phyloP scores from a whole-genome alignment of 805 yeast genomes.

The Candida qinlingensis region DNA sequence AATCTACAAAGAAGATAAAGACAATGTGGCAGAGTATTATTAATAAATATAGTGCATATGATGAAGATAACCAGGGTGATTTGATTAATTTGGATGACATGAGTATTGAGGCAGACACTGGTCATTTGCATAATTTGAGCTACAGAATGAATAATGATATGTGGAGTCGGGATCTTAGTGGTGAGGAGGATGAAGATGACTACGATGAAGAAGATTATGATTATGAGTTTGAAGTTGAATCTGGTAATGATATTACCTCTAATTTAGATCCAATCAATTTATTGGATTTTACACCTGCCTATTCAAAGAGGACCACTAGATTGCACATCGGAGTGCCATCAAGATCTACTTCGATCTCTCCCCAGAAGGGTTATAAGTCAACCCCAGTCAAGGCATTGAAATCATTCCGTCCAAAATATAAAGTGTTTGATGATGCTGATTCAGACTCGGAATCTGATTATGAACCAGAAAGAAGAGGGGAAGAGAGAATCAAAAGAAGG shows the following conservation, averaged over 20 bases:
- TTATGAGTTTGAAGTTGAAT: no score
- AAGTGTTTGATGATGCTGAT: neutral
- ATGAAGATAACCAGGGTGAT: conserved; percentile 31
- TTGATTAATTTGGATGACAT: conserved; percentile 23
- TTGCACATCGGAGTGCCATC: no score
- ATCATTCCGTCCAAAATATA: neutral
- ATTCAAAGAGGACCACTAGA: no score
- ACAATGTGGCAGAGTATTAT: conserved; percentile 30
- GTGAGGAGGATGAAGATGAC: conserved; percentile 4
- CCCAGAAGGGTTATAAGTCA: no score
- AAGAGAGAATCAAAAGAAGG: no score
- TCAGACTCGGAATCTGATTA: neutral
- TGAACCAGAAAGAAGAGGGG: neutral
- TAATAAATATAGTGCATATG: conserved; percentile 26
- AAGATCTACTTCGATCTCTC: no score
- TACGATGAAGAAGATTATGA: neutral
- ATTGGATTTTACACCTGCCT: no score
- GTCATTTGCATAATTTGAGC: conserved; percentile 13
- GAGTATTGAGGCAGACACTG: conserved; percentile 18
- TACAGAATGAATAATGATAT: conserved; percentile 1
- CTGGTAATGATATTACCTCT: no score
- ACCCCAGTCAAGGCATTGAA: neutral
- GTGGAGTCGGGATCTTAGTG: conserved; percentile 15
- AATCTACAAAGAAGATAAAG: conserved; percentile 20
- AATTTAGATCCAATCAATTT: no score